A percentile compares a stretch with the other conserved stretches of the same genome.
Conservation (phyloP, 1,284 basidiomycete species). For the Pisolithus thermaeus region DNA sequence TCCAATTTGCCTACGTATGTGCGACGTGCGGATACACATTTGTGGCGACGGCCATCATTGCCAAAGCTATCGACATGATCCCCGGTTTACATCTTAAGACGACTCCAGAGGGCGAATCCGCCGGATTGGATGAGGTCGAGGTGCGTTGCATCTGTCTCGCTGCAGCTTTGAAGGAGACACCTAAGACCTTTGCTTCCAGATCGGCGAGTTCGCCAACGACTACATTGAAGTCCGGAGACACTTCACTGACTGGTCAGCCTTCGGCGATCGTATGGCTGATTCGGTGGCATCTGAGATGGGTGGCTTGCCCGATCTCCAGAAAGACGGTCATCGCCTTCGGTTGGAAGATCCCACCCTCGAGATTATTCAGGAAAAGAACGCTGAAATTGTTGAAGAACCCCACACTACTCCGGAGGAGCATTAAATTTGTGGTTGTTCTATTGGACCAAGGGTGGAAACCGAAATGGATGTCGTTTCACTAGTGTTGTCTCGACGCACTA, state of each 20-base stretch:
- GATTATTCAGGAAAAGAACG: constrained; percentile 15
- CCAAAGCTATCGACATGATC: constrained; percentile 68
- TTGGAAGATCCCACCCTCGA: constrained; percentile 14
- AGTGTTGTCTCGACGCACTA: no score
- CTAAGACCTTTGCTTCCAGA: constrained; percentile 33
- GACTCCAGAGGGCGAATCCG: constrained; percentile 70
- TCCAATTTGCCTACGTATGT: constrained; percentile 79
- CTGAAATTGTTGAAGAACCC: neutral
- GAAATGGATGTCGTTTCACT: no score
- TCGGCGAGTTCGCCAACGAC: constrained; percentile 73
- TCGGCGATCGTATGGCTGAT: constrained; percentile 8
- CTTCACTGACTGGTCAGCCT: constrained; percentile 49
- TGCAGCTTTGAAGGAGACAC: neutral
- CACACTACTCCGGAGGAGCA: neutral
- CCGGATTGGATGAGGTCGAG: constrained; percentile 88
- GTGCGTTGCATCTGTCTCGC: constrained; percentile 35
- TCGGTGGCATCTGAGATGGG: constrained; percentile 42
- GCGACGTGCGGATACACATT: constrained; percentile 66
- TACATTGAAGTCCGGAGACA: constrained; percentile 74
- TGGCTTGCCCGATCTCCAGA: constrained; percentile 33
- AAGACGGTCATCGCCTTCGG: neutral
- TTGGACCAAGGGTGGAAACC: neutral
- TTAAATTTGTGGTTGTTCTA: neutral
- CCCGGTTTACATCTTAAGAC: constrained; percentile 74
- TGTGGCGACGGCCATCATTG: constrained; percentile 61